These are phyloP conservation scores for Scheffersomyces stipitis DNA, from an alignment of 805 yeast genomes.

Conservation along the genomic window DNA sequence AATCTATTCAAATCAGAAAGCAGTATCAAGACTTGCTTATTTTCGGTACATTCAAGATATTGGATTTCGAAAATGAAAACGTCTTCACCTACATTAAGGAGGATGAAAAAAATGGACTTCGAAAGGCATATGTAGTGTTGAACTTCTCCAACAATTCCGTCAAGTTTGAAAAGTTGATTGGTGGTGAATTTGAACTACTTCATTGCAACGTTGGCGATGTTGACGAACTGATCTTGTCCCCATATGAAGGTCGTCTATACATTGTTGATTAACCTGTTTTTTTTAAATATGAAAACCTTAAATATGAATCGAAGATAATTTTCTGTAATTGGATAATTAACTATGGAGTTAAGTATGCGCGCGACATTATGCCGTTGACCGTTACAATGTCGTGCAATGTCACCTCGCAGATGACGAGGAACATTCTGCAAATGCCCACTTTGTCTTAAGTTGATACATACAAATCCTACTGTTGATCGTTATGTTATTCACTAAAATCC, in stretches of 20 bases:
- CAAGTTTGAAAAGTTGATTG: constrained; percentile 7
- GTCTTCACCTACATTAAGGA: constrained; percentile 43
- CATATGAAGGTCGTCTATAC: constrained; percentile 13
- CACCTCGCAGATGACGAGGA: no score
- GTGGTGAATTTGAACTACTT: constrained; percentile 11
- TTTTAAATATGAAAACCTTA: no score
- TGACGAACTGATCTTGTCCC: constrained; percentile 7
- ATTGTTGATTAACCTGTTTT: constrained; percentile 9
- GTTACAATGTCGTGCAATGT: no score
- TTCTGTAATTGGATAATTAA: no score
- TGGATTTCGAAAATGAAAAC: constrained; percentile 43
- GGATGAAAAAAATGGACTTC: constrained; percentile 22
- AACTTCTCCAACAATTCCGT: constrained; percentile 19
- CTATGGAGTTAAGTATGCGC: no score
- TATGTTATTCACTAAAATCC: no score
- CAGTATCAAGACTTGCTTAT: constrained; percentile 41
- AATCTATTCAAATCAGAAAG: constrained; percentile 44
- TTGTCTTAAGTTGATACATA: no score
- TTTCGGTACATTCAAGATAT: constrained; percentile 46
- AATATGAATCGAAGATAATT: no score
- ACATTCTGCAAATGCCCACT: no score
- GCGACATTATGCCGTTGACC: no score
- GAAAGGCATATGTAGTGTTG: constrained; percentile 22
- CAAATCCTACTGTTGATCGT: no score
- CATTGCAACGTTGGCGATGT: constrained; percentile 3